Conservation (phyloP, 441 rosid genomes). For the Theobroma grandiflorum region DNA sequence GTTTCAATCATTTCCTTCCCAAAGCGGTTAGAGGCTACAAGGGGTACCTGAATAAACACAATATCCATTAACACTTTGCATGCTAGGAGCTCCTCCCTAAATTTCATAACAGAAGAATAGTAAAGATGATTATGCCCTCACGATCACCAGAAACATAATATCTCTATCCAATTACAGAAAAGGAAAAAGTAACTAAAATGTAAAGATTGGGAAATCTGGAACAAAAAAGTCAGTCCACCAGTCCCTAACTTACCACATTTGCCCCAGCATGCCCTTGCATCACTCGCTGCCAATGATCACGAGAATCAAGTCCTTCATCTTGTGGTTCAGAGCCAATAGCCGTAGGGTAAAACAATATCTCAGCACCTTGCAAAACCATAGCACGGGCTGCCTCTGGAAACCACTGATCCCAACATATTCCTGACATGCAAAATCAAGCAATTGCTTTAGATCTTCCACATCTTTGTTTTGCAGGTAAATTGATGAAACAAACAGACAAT, state of each 20-base stretch:
- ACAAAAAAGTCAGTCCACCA: slow-evolving; percentile 18
- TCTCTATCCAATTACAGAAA: not conserved
- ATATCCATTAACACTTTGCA: slow-evolving; percentile 19
- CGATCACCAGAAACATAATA: not conserved
- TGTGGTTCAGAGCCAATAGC: slow-evolving; percentile 98
- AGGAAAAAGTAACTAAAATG: not conserved
- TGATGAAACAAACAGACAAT: slow-evolving; percentile 1
- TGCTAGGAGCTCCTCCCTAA: not conserved
- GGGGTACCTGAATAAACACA: slow-evolving; percentile 62
- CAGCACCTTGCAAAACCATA: slow-evolving; percentile 91
- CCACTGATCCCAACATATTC: slow-evolving; percentile 98
- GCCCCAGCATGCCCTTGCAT: slow-evolving; percentile 99
- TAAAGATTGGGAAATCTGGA: not conserved
- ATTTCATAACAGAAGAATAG: not conserved
- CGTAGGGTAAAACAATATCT: slow-evolving; percentile 87
- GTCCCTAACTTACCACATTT: slow-evolving; percentile 64
- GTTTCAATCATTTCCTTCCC: slow-evolving; percentile 83
- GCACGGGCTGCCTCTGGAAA: slow-evolving; percentile 95
- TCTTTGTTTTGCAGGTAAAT: slow-evolving; percentile 1
- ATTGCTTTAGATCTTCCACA: slow-evolving; percentile 9
- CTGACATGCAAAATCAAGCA: slow-evolving; percentile 43
- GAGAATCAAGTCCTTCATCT: slow-evolving; percentile 85
- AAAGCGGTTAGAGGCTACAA: slow-evolving; percentile 82
- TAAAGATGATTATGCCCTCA: not conserved
- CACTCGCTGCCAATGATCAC: slow-evolving; percentile 91